Evolutionary conservation across 345 rosid species (phyloP), one percentile per base, ranked within the genome.

Genomic region (Aquilaria malaccensis): DNA sequence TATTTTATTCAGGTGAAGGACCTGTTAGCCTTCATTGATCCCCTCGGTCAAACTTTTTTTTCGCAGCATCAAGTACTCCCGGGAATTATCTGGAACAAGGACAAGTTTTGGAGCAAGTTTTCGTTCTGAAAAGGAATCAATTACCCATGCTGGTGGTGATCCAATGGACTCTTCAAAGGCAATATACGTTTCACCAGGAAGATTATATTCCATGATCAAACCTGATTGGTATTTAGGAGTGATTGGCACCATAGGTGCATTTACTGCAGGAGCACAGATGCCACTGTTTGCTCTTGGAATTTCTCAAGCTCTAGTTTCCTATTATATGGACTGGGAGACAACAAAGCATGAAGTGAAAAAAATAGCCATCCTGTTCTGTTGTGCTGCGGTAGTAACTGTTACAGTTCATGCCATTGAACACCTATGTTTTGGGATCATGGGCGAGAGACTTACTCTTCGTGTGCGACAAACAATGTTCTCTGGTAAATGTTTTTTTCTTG

Each of bases 211-310:
- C 50, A 89, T 93, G 97, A 67, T 86, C 13, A 74, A 79, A 2
- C 98, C 96, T 14, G 97, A 93, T 72, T 93, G 98, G 97, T 71
- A 62, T 43, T 90, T 84, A 49, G 98, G 90, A n/a, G 33, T 86
- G 13, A 65, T 72, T 46, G 98, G 98, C 45, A 85, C 83, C 55
- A 37, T 87, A 30, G 67, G 85, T 54, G 97, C 95, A 29, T 77
- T 93, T 2, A 70, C 84, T 45, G 86, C 95, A 15, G 98, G 98
- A 76, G 81, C 98, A 31, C 88, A 80, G 73, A 87, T 90, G 98
- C 98, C 98, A 3, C 88, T 93, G 50, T 93, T 93, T 32, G 98
- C 98, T 5, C 92, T 93, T 57, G 98, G 98, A 6, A 86, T 93
- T 69, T 81, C 98, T 29, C 95, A 90, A 59, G 94, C 97, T 52